A percentile compares a stretch with the other conserved stretches of the same genome.
Conservation (phyloP, 2,329 filamentous ascomycete genomes). For the Neofusicoccum kwambonambiense region DNA sequence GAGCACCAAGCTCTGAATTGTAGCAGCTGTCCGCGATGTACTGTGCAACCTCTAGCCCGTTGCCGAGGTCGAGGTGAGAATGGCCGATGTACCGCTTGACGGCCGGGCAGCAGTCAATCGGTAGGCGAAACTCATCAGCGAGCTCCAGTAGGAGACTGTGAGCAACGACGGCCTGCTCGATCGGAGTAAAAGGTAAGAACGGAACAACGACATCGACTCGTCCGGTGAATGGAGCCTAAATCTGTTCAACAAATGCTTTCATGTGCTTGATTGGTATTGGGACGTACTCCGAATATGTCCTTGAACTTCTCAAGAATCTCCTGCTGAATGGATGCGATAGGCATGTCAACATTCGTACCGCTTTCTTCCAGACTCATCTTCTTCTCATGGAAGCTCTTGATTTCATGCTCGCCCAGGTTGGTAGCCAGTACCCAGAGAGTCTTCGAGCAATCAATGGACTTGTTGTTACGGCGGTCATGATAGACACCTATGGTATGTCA, state of each 20-base stretch:
- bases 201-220: conserved; percentile 44
- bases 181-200: conserved; percentile 43
- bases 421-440: conserved; percentile 53
- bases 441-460: conserved; percentile 42
- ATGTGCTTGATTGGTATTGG: background rate
- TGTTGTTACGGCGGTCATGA: conserved; percentile 38
- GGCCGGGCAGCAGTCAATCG: conserved; percentile 25
- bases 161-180: conserved; percentile 43
- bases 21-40: background rate
- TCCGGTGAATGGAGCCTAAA: conserved; percentile 42
- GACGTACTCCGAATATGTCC: conserved; percentile 20
- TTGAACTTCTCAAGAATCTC: conserved; percentile 27
- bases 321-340: conserved; percentile 25
- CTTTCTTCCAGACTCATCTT: conserved; percentile 26
- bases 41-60: background rate
- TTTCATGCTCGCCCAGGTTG: conserved; percentile 42
- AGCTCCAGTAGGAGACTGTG: conserved; percentile 45
- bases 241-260: no score
- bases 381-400: conserved; percentile 41
- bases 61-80: background rate
- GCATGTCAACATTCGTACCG: conserved; percentile 19
- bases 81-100: conserved; percentile 6
- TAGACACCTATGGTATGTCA: conserved; percentile 29
- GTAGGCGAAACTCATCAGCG: conserved; percentile 25
- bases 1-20: background rate